These are phyloP conservation scores for Terana coerulea DNA, from an alignment of 768 basidiomycete species.

Conservation along the genomic window DNA sequence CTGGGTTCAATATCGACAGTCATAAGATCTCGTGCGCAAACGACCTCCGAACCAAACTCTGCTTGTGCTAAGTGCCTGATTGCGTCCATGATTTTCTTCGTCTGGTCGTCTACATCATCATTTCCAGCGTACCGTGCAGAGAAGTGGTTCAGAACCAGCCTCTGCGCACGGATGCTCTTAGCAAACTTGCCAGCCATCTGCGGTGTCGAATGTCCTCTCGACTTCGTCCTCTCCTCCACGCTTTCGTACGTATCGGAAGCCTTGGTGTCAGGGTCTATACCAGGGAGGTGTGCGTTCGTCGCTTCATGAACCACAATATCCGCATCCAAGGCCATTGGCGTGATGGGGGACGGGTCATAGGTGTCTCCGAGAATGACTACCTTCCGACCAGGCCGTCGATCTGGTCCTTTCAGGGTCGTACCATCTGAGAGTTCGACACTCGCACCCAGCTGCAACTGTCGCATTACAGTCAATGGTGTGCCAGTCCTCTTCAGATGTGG, in stretches of 20 bases:
- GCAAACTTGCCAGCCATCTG: conserved; percentile 88
- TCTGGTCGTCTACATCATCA: conserved; percentile 44
- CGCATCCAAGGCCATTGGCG: conserved; percentile 54
- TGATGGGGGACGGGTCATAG: conserved; percentile 69
- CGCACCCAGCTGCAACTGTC: conserved; percentile 61
- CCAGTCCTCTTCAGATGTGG: conserved; percentile 68
- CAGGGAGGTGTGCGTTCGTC: conserved; percentile 80
- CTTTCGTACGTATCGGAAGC: conserved; percentile 52
- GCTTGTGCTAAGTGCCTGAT: conserved; percentile 54
- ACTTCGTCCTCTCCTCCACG: conserved; percentile 61
- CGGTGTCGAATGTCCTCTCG: conserved; percentile 87
- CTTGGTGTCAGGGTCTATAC: conserved; percentile 57
- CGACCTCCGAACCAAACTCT: conserved; percentile 47
- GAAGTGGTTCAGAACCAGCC: conserved; percentile 80
- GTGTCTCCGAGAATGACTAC: conserved; percentile 85
- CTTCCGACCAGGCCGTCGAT: conserved; percentile 65
- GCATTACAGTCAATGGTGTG: conserved; percentile 65
- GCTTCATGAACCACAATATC: conserved; percentile 86
- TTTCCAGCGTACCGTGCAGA: conserved; percentile 76
- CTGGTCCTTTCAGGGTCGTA: conserved; percentile 64
- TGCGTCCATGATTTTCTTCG: conserved; percentile 56
- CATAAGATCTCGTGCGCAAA: conserved; percentile 76
- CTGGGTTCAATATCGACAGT: conserved; percentile 51
- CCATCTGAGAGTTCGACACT: conserved; percentile 66
- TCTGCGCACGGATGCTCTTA: conserved; percentile 53